Evolutionary conservation across 2,329 filamentous ascomycete species (phyloP), one percentile per base, ranked within the genome.

Genomic region (Diplodia mutila): DNA sequence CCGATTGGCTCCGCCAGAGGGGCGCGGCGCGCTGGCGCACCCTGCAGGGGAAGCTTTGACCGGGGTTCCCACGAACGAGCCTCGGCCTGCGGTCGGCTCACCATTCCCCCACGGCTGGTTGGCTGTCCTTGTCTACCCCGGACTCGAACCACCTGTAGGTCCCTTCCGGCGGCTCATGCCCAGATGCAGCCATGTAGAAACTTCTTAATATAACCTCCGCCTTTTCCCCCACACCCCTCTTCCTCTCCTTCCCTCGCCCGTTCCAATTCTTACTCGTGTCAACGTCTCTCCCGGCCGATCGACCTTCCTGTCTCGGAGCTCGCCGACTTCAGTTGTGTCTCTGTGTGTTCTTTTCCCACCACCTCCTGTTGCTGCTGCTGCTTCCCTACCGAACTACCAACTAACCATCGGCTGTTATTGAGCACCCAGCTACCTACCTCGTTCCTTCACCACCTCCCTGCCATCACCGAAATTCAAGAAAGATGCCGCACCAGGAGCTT

Each of bases 401-500:
- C 51, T 52, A n/a, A 54, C 52, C 7, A 54, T 16, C 52, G 9
- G 9, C 27, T 21, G n/a, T 21, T 21, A 34, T 23, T 12, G 4
- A n/a, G 3, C 11, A 37, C 34, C 32, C 12, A 54, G 12, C 29
- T 23, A 39, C 52, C 52, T n/a, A 21, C 16, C 52, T 54, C 51
- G 39, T 42, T 16, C 7, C 39, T 42, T 42, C 14, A 42, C 39
- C 11, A 16, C 34, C n/a, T 39, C 9, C 54, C n/a, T 11, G 4
- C 34, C 11, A 14, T n/a, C 32, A 42, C 32, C 54, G 37, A 11
- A 37, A 37, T n/a, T n/a, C n/a, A n/a, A 37, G 4, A 48, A 37
- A 23, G 29, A 65, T 65, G 61, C 61, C 61, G 2, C 49, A 53
- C 61, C 61, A 65, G 46, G 49, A 46, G 32, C 32, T 65, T 64